These are phyloP conservation scores for Periconia sp. DNA, from an alignment of 2,329 filamentous ascomycete genomes.

Conservation along the genomic window DNA sequence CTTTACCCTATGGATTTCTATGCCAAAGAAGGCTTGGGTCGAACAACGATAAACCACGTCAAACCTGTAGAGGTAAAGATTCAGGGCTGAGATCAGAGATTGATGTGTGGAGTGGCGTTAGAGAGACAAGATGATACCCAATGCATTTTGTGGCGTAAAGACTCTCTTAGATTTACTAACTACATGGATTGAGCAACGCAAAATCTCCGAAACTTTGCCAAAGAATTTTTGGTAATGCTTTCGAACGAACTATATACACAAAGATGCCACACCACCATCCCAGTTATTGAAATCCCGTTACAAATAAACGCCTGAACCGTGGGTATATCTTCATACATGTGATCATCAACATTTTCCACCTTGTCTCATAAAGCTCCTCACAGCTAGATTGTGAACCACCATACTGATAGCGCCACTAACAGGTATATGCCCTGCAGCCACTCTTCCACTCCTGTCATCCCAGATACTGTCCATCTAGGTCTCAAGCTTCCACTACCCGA, in stretches of 20 bases:
- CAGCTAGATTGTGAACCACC: conserved; percentile 21
- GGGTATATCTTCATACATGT: conserved; percentile 1
- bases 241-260: not conserved
- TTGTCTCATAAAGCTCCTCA: conserved; percentile 12
- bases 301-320: not conserved
- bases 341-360: not conserved
- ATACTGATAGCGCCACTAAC: conserved; percentile 19
- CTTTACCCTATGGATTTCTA: conserved; percentile 99
- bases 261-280: not conserved
- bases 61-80: conserved; percentile 25
- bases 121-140: not conserved
- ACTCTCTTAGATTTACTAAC: not conserved
- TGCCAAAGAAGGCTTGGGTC: conserved; percentile 85
- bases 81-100: not conserved
- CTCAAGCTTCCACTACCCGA: too few species aligned
- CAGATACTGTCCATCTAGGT: not conserved
- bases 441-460: conserved; percentile 5
- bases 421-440: conserved; percentile 19
- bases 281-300: not conserved
- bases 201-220: not conserved
- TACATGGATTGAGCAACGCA: not conserved
- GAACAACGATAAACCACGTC: conserved; percentile 62
- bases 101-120: conserved; percentile 6
- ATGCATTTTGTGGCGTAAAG: conserved; percentile 4
- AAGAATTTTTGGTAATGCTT: not conserved